These are phyloP conservation scores for Fragosphaeria purpurea DNA, from an alignment of 2,329 filamentous ascomycete species.

Conservation along the genomic window DNA sequence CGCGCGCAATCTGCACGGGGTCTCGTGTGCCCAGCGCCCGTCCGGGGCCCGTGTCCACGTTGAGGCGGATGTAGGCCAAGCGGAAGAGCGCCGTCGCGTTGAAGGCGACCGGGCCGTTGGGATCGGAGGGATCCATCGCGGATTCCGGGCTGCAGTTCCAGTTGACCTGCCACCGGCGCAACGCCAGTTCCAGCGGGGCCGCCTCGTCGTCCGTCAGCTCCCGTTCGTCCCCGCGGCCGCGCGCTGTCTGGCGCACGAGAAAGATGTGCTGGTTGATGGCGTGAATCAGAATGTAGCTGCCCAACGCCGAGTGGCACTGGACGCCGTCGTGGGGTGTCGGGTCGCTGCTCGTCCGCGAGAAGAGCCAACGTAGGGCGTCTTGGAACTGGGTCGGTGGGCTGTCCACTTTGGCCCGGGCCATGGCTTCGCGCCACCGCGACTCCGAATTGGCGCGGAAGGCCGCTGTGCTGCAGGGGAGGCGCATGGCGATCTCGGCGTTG, in stretches of 20 bases:
- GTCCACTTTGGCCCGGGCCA: constrained; percentile 8
- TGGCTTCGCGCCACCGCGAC: constrained; percentile 34
- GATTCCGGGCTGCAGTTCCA: constrained; percentile 44
- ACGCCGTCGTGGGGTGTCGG: too few species aligned
- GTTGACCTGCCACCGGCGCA: constrained; percentile 39
- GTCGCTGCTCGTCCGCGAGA: constrained; percentile 9
- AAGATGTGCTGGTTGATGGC: constrained; percentile 45
- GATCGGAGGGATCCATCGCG: constrained; percentile 41
- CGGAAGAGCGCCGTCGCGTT: constrained; percentile 27
- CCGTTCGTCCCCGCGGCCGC: constrained; percentile 10
- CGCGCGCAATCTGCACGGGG: constrained; percentile 32
- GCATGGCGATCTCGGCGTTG: constrained; percentile 42
- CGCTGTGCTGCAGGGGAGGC: constrained; percentile 42
- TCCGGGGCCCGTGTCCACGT: constrained; percentile 33
- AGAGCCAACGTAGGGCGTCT: constrained; percentile 22
- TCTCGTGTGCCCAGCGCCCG: constrained; percentile 36
- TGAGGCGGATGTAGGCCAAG: constrained; percentile 20
- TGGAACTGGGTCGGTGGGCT: constrained; percentile 17
- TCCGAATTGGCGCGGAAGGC: constrained; percentile 45
- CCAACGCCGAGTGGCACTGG: constrained; percentile 32
- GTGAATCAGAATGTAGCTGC: constrained; percentile 44
- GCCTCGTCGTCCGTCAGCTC: constrained; percentile 27
- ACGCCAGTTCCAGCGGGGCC: constrained; percentile 31
- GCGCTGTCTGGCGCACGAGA: constrained; percentile 30
- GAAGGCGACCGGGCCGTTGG: constrained; percentile 42